A percentile compares a stretch with the other conserved stretches of the same genome.
Evolutionary conservation across 441 rosid species (phyloP).

Genomic region (Bruguiera hainesii): DNA sequence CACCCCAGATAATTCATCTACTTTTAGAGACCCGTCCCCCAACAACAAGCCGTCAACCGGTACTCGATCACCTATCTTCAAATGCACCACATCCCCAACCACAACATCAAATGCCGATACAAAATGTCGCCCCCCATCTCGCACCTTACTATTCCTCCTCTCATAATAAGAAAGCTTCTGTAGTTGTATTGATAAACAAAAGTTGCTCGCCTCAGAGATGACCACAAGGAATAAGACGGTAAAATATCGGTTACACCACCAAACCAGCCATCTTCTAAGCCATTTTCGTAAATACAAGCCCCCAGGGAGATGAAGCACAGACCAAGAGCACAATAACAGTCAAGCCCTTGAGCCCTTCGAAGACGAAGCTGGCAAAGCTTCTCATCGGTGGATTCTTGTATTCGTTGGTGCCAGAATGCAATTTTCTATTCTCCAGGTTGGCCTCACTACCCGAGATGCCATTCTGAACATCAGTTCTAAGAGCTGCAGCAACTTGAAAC

Average conservation of each 20-base stretch:
- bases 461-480: background rate
- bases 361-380: background rate
- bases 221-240: background rate
- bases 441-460: background rate
- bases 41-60: background rate
- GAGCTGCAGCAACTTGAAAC: background rate
- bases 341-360: background rate
- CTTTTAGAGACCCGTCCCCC: background rate
- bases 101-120: background rate
- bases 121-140: background rate
- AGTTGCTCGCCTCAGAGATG: background rate
- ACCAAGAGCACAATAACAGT: background rate
- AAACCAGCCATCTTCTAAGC: background rate
- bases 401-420: background rate
- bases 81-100: background rate
- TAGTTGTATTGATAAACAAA: background rate
- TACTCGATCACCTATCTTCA: background rate
- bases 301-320: background rate
- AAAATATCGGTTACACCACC: background rate
- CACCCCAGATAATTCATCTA: background rate
- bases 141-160: background rate
- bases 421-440: background rate
- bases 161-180: background rate
- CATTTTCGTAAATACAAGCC: background rate
- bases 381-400: background rate